These are phyloP conservation scores for Colletotrichum musicola DNA, from an alignment of 2,329 filamentous ascomycete species.

Conservation along the genomic window DNA sequence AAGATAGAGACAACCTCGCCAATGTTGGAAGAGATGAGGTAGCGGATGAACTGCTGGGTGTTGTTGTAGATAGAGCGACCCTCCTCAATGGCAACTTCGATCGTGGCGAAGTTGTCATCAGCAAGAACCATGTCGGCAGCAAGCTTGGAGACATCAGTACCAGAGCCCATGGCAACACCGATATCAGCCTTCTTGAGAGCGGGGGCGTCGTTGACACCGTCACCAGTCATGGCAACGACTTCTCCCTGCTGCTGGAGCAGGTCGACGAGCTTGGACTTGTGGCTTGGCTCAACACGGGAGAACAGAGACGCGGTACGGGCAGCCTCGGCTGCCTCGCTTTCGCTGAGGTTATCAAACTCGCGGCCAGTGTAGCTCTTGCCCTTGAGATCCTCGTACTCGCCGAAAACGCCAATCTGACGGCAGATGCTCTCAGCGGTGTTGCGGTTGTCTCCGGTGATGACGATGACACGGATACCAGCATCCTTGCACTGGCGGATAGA, in stretches of 20 bases:
- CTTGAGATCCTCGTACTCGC: constrained; percentile 80
- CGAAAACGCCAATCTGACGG: constrained; percentile 95
- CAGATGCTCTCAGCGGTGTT: constrained; percentile 99
- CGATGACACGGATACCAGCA: constrained; percentile 95
- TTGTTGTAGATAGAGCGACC: constrained; percentile 99
- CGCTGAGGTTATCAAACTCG: constrained; percentile 89
- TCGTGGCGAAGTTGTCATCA: constrained; percentile 99
- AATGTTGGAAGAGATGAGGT: constrained; percentile 98
- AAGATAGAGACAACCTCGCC: constrained; percentile 99
- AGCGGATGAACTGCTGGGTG: constrained; percentile 99
- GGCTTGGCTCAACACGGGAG: constrained; percentile 92
- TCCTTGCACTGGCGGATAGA: constrained; percentile 92
- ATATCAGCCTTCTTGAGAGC: constrained; percentile 99
- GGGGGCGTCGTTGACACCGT: constrained; percentile 98
- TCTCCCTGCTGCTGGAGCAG: constrained; percentile 92
- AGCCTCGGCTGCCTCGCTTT: constrained; percentile 83
- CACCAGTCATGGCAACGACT: constrained; percentile 98
- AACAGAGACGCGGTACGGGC: constrained; percentile 91
- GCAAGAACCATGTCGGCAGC: constrained; percentile 98
- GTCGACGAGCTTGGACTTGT: constrained; percentile 98
- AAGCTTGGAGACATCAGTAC: constrained; percentile 96
- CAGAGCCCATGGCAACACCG: constrained; percentile 98
- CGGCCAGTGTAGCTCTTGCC: constrained; percentile 97
- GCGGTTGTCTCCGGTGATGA: constrained; percentile 98
- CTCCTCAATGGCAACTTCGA: constrained; percentile 95